Evolutionary conservation across 306 rosid species (phyloP), one percentile per base, ranked within the genome.

Genomic region (Casuarina glauca): DNA sequence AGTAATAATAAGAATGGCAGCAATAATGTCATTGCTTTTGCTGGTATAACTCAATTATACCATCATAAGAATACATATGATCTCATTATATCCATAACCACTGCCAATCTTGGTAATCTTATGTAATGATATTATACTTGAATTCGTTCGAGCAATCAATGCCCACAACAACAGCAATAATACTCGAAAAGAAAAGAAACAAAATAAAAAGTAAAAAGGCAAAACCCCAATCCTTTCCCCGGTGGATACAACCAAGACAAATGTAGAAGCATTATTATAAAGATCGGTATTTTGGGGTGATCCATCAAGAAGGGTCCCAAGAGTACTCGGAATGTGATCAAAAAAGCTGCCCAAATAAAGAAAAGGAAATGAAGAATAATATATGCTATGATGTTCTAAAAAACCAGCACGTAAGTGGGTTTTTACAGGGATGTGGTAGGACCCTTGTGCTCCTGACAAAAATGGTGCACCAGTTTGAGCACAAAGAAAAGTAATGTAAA

Each of bases 91-190:
- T 20, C 15, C 39, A 53, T 45, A 49, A 76, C 83, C 69, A 75
- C 78, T 64, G 85, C 77, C 89, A 74, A 82, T 82, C 82, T 81
- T 76, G 62, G 45, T 82, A 85, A 77, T 86, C 69, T 72, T 62
- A 77, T 51, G 88, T 70, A 85, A 91, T 89, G 84, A 88, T 89
- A 78, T 68, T 82, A 66, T 83, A 87, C 87, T 87, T 86, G 91
- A 87, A 84, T 85, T 82, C 80, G 48, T 80, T 61, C 69, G 50
- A 79, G 85, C 41, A 79, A 90, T 82, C 89, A 74, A 77, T 82
- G 77, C 55, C 83, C 82, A 79, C 76, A 78, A 80, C 74, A 80
- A 82, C 79, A 78, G 70, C 75, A 72, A 54, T 53, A 72, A 74
- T 84, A 75, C 74, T 82, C 69, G 46, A 75, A 81, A 63, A 0